Evolutionary conservation across 2,329 filamentous ascomycete genomes (phyloP), one percentile per base, ranked within the genome.

Genomic region (Xylariaceae sp.): DNA sequence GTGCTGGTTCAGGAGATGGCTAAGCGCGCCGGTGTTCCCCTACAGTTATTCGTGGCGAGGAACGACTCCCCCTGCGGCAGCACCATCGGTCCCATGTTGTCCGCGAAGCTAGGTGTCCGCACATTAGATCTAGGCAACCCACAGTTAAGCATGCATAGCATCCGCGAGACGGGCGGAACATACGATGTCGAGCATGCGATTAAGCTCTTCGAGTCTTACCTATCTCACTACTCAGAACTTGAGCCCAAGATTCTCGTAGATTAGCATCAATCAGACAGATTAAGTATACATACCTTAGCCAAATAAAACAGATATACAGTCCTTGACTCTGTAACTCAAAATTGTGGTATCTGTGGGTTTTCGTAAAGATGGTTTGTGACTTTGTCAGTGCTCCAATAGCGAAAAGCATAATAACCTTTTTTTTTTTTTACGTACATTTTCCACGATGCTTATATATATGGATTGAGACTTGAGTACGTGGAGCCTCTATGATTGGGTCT

Each of bases 61-160:
- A 99, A 99, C 73, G 94, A 99, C 72, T 94, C 89, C 3, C 85
- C 89, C 46, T 99, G 94, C 72, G 94, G 94, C 50, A 93, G 90
- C 76, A 99, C 94, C 29, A 99, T 99, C 67, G 94, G 94, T 0
- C 94, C 94, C n/a, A 97, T 97, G 86, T 79, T 97, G 39, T 89
- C 89, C 48, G 92, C 93, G 20, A 87, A 87, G 54, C 77, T 97
- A 64, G 94, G 94, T 51, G 86, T 91, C 49, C 81, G 94, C 58
- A 97, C 94, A 1, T 79, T 99, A 37, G 94, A 99, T 74, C 75
- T 97, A 51, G 93, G 93, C 8, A 97, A 97, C 74, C 88, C 93
- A 23, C 93, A 97, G 77, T 78, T 97, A 60, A 92, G 89, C 70
- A 97, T 97, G 94, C 93, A 97, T 75, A 94, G 89, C 69, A 97